Percentiles rank a stretch among this genome's conserved stretches.
phyloP scores from a whole-genome alignment of 805 yeast genomes.

The Lachancea dasiensis region DNA sequence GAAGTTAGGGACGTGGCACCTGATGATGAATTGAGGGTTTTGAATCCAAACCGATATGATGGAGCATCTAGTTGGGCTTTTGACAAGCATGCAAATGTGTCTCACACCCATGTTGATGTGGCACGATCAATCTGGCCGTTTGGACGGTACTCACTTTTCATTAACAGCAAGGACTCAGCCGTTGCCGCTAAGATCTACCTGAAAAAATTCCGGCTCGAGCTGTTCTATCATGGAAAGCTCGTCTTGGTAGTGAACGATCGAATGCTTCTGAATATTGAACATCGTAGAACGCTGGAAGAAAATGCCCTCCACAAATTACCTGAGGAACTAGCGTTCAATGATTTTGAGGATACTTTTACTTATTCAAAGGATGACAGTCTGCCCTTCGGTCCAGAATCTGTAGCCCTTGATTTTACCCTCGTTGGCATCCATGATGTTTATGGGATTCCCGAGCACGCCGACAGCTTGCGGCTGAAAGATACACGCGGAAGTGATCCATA shows the following conservation, averaged over 20 bases:
- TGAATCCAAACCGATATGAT: conserved; percentile 49
- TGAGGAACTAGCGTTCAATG: conserved; percentile 58
- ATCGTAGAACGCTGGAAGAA: conserved; percentile 49
- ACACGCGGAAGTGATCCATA: conserved; percentile 67
- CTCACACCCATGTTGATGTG: background rate
- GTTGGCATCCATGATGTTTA: conserved; percentile 56
- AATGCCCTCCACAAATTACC: conserved; percentile 40
- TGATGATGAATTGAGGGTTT: conserved; percentile 18
- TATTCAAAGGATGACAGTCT: conserved; percentile 61
- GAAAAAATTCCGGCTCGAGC: conserved; percentile 44
- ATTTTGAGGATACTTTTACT: conserved; percentile 65
- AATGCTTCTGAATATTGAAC: conserved; percentile 75
- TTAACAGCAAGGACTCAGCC: conserved; percentile 15
- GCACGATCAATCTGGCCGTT: conserved; percentile 5
- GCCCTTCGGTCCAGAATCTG: conserved; percentile 84
- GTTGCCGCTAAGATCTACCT: conserved; percentile 40
- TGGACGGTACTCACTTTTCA: background rate
- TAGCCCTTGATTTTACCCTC: conserved; percentile 73
- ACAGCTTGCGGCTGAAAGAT: conserved; percentile 63
- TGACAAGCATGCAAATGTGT: conserved; percentile 11
- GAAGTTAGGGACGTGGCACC: conserved; percentile 44
- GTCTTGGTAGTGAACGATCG: conserved; percentile 63
- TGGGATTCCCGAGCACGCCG: conserved; percentile 98
- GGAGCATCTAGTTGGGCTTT: conserved; percentile 60
- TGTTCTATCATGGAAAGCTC: conserved; percentile 40